Conservation (phyloP, 805 yeast genomes). For the Cyberlindnera galapagoensis region DNA sequence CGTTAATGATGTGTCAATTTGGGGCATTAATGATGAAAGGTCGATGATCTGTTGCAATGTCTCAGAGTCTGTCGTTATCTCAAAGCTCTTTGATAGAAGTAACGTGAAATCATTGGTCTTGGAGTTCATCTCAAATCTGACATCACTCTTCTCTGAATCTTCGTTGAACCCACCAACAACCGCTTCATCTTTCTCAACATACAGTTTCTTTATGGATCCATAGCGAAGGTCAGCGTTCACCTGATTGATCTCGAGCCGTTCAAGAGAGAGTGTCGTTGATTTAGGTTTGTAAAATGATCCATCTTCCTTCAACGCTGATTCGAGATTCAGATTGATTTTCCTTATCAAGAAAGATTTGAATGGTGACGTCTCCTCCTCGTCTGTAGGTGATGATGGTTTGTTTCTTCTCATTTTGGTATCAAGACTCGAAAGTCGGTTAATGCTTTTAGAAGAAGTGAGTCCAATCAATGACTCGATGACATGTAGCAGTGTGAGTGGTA, state of each 20-base stretch:
- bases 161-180: constrained; percentile 25
- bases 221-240: constrained; percentile 34
- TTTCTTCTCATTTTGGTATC: constrained; percentile 4
- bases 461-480: constrained; percentile 22
- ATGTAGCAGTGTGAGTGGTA: constrained; percentile 21
- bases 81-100: constrained; percentile 38
- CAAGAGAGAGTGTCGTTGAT: constrained; percentile 23
- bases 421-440: constrained; percentile 9
- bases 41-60: constrained; percentile 26
- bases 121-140: constrained; percentile 44
- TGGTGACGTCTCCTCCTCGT: constrained; percentile 7
- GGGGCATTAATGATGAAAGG: constrained; percentile 22
- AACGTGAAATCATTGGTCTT: constrained; percentile 31
- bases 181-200: constrained; percentile 21
- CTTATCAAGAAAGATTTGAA: constrained; percentile 35
- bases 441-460: constrained; percentile 6
- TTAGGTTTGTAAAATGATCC: constrained; percentile 38
- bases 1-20: constrained; percentile 21
- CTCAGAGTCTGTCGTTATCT: constrained; percentile 8
- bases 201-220: constrained; percentile 39
- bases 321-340: constrained; percentile 34
- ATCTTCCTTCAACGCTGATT: constrained; percentile 35
- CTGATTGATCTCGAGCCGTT: constrained; percentile 35
- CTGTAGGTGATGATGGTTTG: neutral
- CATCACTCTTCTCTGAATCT: constrained; percentile 35